Evolutionary conservation across 2,329 filamentous ascomycete species (phyloP).

Genomic region (Fusarium irregulare): DNA sequence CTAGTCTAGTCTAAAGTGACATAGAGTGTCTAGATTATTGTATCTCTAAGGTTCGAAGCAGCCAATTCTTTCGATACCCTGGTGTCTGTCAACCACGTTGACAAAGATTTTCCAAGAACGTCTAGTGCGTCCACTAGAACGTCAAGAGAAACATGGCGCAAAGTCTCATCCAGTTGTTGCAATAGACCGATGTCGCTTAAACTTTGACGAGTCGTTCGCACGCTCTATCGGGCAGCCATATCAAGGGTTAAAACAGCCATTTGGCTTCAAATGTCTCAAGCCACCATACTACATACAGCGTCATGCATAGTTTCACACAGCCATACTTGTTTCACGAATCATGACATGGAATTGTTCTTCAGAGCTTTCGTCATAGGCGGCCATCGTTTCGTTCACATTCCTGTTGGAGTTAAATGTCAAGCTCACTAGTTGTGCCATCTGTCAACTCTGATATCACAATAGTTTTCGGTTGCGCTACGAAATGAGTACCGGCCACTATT

Average conservation of each 20-base stretch:
- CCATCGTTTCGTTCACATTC: conserved; percentile 27
- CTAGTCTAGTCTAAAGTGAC: neutral
- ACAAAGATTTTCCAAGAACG: neutral
- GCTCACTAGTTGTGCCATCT: conserved; percentile 4
- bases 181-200: neutral
- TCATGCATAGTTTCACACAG: conserved; percentile 2
- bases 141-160: conserved; percentile 28
- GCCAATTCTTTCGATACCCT: neutral
- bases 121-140: conserved; percentile 25
- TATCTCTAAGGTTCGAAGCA: neutral
- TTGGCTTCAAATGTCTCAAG: conserved; percentile 19
- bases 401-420: conserved; percentile 21
- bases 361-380: conserved; percentile 3
- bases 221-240: neutral
- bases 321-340: conserved; percentile 17
- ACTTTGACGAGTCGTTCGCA: conserved; percentile 9
- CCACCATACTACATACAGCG: conserved; percentile 8
- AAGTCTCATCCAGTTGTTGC: conserved; percentile 1
- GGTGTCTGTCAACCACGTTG: neutral
- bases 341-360: neutral
- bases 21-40: neutral
- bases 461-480: neutral
- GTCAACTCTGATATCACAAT: conserved; percentile 9
- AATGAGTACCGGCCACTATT: neutral
- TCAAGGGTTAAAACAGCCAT: neutral